phyloP scores from a whole-genome alignment of 441 rosid genomes.

The Bruguiera hainesii region DNA sequence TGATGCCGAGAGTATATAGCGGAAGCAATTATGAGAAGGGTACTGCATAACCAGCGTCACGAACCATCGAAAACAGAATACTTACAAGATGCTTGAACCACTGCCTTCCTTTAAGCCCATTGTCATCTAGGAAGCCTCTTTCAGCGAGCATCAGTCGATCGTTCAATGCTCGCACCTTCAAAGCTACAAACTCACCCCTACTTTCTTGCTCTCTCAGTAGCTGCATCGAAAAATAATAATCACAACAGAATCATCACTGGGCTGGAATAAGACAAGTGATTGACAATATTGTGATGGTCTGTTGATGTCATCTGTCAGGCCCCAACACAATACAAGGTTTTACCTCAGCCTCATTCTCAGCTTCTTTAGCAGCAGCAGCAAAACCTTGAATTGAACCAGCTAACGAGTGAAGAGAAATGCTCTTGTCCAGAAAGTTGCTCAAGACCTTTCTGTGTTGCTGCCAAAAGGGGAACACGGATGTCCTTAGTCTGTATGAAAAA shows the following conservation, averaged over 20 bases:
- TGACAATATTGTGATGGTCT: not conserved
- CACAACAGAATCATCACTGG: not conserved
- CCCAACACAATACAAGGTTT: slow-evolving; percentile 1
- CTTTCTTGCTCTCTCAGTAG: slow-evolving; percentile 33
- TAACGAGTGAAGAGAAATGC: slow-evolving; percentile 49
- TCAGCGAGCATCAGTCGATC: slow-evolving; percentile 87
- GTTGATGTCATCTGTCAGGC: not conserved
- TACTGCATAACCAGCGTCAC: not conserved
- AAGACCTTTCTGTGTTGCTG: slow-evolving; percentile 47
- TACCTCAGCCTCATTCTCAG: slow-evolving; percentile 61
- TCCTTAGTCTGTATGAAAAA: not conserved
- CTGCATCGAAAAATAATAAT: slow-evolving; percentile 34
- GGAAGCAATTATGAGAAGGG: no score
- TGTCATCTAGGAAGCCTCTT: slow-evolving; percentile 81
- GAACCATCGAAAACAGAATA: slow-evolving; percentile 2
- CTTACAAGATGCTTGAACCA: slow-evolving; percentile 98
- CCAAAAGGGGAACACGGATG: slow-evolving; percentile 7
- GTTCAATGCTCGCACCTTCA: slow-evolving; percentile 61
- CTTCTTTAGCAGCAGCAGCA: slow-evolving; percentile 49
- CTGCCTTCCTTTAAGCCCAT: slow-evolving; percentile 66
- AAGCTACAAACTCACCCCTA: slow-evolving; percentile 24
- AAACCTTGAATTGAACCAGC: slow-evolving; percentile 53
- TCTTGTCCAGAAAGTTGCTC: slow-evolving; percentile 44
- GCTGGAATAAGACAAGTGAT: not conserved
- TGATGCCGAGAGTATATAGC: no score